Percentiles rank a stretch among this genome's conserved stretches.
Conservation (phyloP, 2,329 filamentous ascomycete species). For the Neofusicoccum sp. region DNA sequence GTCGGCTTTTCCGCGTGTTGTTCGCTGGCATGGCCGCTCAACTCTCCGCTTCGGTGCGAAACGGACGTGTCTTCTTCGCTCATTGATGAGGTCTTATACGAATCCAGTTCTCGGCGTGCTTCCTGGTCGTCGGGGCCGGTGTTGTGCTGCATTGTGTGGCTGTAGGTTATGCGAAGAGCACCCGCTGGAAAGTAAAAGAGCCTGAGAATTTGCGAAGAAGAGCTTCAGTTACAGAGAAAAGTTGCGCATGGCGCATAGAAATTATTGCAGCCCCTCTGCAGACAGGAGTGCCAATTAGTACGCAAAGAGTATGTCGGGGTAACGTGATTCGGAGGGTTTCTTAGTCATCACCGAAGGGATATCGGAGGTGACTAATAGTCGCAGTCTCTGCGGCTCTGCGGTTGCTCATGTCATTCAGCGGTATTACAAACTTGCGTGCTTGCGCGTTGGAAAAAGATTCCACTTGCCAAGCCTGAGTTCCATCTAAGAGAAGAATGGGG, state of each 20-base stretch:
- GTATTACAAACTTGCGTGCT: too few species aligned
- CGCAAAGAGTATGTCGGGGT: neutral
- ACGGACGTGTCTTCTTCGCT: neutral
- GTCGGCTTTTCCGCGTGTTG: neutral
- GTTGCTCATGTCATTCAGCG: too few species aligned
- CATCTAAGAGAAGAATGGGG: too few species aligned
- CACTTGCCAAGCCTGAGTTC: too few species aligned
- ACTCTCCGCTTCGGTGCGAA: neutral
- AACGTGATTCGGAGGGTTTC: slow-evolving; percentile 4
- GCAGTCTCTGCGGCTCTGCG: too few species aligned
- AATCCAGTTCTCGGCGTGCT: neutral
- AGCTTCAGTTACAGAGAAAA: neutral
- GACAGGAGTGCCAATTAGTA: neutral
- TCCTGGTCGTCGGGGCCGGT: neutral
- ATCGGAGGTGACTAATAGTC: too few species aligned
- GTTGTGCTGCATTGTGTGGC: neutral
- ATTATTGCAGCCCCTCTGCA: neutral
- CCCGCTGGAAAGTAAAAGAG: too few species aligned
- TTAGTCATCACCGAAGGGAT: neutral
- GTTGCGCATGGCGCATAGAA: neutral
- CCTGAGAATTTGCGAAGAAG: too few species aligned
- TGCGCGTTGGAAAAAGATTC: too few species aligned
- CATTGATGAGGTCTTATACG: neutral
- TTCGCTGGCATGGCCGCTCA: neutral
- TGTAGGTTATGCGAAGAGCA: neutral